Conservation (phyloP, 371 early-diverging fungal species). For the Rhizopus arrhizus region DNA sequence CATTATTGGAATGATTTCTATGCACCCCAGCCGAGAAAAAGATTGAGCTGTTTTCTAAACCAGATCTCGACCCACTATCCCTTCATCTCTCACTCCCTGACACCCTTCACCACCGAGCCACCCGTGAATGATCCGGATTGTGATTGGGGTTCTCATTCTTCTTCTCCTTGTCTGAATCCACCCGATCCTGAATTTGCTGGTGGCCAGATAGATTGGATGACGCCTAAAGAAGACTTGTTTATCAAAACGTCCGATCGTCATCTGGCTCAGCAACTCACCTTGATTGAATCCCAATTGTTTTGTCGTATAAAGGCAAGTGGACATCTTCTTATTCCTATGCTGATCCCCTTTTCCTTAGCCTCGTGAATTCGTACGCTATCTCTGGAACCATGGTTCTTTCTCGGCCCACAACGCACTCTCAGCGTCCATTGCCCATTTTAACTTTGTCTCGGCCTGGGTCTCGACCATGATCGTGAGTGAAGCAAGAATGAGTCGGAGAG, state of each 20-base stretch:
- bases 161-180: too few species aligned
- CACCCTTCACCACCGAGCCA: conserved; percentile 45
- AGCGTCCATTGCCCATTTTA: conserved; percentile 63
- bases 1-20: conserved; percentile 59
- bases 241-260: conserved; percentile 39
- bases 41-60: conserved; percentile 49
- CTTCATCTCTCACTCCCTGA: conserved; percentile 40
- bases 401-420: conserved; percentile 32
- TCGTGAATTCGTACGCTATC: conserved; percentile 58
- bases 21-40: conserved; percentile 50
- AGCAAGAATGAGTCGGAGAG: conserved; percentile 57
- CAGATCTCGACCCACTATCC: conserved; percentile 37
- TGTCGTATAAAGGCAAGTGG: conserved; percentile 22
- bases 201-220: not conserved
- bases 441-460: conserved; percentile 69
- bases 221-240: conserved; percentile 26
- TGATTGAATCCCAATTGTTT: conserved; percentile 58
- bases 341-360: conserved; percentile 36
- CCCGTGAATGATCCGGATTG: conserved; percentile 45
- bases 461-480: conserved; percentile 66
- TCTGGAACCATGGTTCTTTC: conserved; percentile 40
- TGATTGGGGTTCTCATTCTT: conserved; percentile 30
- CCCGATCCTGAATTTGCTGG: too few species aligned
- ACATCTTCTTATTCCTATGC: conserved; percentile 26
- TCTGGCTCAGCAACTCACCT: conserved; percentile 67